Conservation (phyloP, 2,329 filamentous ascomycete species). For the Blastomyces percursus region DNA sequence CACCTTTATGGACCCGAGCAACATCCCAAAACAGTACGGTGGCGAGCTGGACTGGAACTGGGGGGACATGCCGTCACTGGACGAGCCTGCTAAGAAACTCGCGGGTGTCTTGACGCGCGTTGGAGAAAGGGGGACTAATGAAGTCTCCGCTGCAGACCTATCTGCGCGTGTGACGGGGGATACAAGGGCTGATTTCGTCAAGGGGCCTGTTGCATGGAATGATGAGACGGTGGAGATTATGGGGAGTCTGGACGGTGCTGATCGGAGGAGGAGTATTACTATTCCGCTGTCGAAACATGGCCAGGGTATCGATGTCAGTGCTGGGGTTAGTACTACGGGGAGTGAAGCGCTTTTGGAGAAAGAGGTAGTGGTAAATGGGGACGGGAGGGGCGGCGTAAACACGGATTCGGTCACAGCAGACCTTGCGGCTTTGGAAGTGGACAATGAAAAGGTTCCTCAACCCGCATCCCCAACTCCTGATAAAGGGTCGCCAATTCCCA, state of each 20-base stretch:
- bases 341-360: not conserved
- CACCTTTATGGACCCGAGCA: conserved; percentile 66
- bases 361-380: not conserved
- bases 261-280: conserved; percentile 9
- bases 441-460: conserved; percentile 20
- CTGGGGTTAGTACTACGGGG: not conserved
- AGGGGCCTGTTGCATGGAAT: conserved; percentile 61
- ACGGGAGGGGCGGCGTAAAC: not conserved
- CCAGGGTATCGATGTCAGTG: not conserved
- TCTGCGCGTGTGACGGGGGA: not conserved
- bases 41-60: conserved; percentile 75
- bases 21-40: conserved; percentile 84
- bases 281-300: conserved; percentile 2
- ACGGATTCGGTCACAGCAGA: not conserved
- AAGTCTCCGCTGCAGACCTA: not conserved
- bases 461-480: not conserved
- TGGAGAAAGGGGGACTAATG: conserved; percentile 14
- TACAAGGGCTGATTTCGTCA: conserved; percentile 12
- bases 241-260: conserved; percentile 31
- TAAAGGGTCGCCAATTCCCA: not conserved
- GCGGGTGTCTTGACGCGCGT: conserved; percentile 22
- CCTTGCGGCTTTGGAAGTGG: conserved; percentile 26
- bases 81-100: conserved; percentile 36
- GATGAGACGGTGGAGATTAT: conserved; percentile 72
- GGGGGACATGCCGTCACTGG: conserved; percentile 63